These are phyloP conservation scores for Trichosporon coremiiforme DNA, from an alignment of 1,284 basidiomycete genomes.

Conservation along the genomic window DNA sequence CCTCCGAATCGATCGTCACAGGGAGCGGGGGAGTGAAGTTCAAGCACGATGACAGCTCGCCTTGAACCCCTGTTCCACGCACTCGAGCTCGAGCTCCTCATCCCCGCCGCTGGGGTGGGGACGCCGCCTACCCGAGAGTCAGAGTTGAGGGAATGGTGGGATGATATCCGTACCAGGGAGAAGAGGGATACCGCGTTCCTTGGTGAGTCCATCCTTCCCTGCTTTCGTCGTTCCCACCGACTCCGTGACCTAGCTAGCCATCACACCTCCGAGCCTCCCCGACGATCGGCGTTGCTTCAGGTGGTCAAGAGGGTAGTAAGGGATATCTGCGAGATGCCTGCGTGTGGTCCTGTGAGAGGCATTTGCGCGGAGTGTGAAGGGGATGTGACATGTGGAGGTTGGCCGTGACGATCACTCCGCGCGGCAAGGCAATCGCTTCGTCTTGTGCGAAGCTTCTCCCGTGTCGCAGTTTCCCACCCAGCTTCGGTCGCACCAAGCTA, in stretches of 20 bases:
- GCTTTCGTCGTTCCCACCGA: too few species aligned
- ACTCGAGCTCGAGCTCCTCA: conserved; percentile 65
- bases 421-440: not conserved
- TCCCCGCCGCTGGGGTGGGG: conserved; percentile 57
- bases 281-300: too few species aligned
- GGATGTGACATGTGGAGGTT: too few species aligned
- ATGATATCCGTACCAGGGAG: conserved; percentile 53
- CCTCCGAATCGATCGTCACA: too few species aligned
- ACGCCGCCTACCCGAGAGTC: conserved; percentile 26
- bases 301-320: too few species aligned
- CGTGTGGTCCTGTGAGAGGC: too few species aligned
- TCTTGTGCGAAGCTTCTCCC: not conserved
- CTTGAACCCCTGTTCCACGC: conserved; percentile 61
- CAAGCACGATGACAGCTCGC: not conserved
- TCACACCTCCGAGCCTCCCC: too few species aligned
- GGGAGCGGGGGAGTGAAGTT: too few species aligned
- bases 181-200: conserved; percentile 64
- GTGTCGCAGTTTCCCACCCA: conserved; percentile 60
- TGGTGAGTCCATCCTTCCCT: conserved; percentile 59
- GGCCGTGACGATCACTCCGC: not conserved
- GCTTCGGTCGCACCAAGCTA: conserved; percentile 44
- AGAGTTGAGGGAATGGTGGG: conserved; percentile 63
- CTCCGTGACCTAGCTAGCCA: not conserved
- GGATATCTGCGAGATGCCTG: too few species aligned
- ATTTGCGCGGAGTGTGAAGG: too few species aligned